phyloP scores from a whole-genome alignment of 23 red algal species.

The Gracilaria vermiculophylla region DNA sequence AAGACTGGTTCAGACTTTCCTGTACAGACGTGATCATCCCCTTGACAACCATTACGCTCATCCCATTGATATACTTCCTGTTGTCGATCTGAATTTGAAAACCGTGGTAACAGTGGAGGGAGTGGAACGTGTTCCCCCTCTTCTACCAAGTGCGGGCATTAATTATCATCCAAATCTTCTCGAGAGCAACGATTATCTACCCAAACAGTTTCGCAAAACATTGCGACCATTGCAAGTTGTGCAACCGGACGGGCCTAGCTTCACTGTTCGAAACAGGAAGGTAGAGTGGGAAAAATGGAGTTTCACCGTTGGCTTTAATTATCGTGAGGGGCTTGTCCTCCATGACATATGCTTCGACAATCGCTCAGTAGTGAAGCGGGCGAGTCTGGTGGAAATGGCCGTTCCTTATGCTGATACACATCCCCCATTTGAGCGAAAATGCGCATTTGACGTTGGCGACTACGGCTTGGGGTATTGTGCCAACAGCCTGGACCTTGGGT shows the following conservation, averaged over 20 bases:
- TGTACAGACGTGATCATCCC: slow-evolving; percentile 27
- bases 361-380: slow-evolving; percentile 55
- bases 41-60: slow-evolving; percentile 92
- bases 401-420: slow-evolving; percentile 80
- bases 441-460: slow-evolving; percentile 89
- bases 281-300: slow-evolving; percentile 84
- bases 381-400: slow-evolving; percentile 80
- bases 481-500: slow-evolving; percentile 72
- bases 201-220: neutral
- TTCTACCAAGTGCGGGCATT: neutral
- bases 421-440: slow-evolving; percentile 74
- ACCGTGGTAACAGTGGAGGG: slow-evolving; percentile 55
- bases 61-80: slow-evolving; percentile 68
- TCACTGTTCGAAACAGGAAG: slow-evolving; percentile 35
- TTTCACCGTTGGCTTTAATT: slow-evolving; percentile 77
- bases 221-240: slow-evolving; percentile 40
- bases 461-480: slow-evolving; percentile 81
- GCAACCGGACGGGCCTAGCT: slow-evolving; percentile 77
- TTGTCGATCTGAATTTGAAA: slow-evolving; percentile 69
- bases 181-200: slow-evolving; percentile 11
- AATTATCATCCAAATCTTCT: slow-evolving; percentile 56
- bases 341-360: slow-evolving; percentile 55
- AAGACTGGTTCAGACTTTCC: slow-evolving; percentile 46
- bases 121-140: slow-evolving; percentile 9
- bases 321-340: slow-evolving; percentile 72